Conservation (phyloP, 1,284 basidiomycete genomes). For the Rhodotorula mucilaginosa region DNA sequence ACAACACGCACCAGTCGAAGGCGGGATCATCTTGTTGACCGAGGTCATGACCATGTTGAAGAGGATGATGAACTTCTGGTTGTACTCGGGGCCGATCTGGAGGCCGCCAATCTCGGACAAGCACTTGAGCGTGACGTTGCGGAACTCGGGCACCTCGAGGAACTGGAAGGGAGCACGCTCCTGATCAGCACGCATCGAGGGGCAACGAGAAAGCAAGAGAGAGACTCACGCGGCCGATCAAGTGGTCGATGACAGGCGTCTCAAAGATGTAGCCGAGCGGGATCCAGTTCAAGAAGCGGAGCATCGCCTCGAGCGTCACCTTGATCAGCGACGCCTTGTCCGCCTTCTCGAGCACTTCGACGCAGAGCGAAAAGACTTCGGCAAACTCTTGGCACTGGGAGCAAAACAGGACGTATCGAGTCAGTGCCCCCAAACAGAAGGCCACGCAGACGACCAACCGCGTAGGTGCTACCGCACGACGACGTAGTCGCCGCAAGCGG, state of each 20-base stretch:
- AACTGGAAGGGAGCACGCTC: slow-evolving; percentile 59
- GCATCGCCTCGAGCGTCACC: slow-evolving; percentile 90
- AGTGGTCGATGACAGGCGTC: slow-evolving; percentile 92
- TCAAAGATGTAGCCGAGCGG: slow-evolving; percentile 99
- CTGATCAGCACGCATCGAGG: not conserved
- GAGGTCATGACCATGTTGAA: slow-evolving; percentile 97
- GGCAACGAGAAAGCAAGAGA: not conserved
- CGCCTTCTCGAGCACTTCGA: slow-evolving; percentile 96
- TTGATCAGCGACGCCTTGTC: slow-evolving; percentile 93
- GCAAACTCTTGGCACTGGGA: slow-evolving; percentile 82
- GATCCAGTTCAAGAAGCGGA: slow-evolving; percentile 99
- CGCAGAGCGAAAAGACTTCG: slow-evolving; percentile 92
- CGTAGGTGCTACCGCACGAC: no score
- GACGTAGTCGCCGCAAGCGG: not conserved
- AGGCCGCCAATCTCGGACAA: slow-evolving; percentile 91
- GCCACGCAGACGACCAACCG: no score
- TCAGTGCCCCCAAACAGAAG: not conserved
- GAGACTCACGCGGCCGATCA: slow-evolving; percentile 75
- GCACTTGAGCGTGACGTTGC: slow-evolving; percentile 96
- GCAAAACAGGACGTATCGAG: not conserved
- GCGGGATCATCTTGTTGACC: slow-evolving; percentile 95
- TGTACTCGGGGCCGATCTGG: slow-evolving; percentile 96
- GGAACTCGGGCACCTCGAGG: slow-evolving; percentile 93
- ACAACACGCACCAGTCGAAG: slow-evolving; percentile 64
- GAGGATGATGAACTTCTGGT: slow-evolving; percentile 94